Percentiles rank a stretch among this genome's conserved stretches.
Evolutionary conservation across 306 rosid species (phyloP).

Genomic region (Morella rubra): DNA sequence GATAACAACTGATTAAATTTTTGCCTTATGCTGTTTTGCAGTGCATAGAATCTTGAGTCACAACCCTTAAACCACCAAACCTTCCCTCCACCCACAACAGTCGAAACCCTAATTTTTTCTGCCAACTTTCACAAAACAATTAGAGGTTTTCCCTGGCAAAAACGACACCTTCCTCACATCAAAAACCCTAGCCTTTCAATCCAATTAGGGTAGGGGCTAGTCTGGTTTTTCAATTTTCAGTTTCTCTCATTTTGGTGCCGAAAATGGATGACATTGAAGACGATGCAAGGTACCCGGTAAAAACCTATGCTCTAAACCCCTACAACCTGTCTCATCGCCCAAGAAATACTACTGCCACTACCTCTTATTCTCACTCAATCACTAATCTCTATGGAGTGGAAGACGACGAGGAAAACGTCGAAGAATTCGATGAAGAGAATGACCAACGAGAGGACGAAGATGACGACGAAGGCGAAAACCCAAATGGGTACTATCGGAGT

Average conservation of each 20-base stretch:
- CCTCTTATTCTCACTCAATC: slow-evolving; percentile 35
- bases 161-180: background rate
- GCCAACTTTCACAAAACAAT: background rate
- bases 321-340: slow-evolving; percentile 44
- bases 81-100: background rate
- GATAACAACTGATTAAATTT: no score
- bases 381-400: slow-evolving; percentile 34
- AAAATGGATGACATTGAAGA: slow-evolving; percentile 58
- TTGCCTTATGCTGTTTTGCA: no score
- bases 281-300: slow-evolving; percentile 51
- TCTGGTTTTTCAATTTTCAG: background rate
- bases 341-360: slow-evolving; percentile 36
- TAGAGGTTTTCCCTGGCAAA: background rate
- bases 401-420: slow-evolving; percentile 32
- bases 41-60: no score
- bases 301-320: slow-evolving; percentile 37
- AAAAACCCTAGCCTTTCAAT: background rate
- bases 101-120: background rate
- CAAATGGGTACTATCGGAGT: slow-evolving; percentile 27
- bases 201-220: slow-evolving; percentile 19
- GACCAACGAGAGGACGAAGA: slow-evolving; percentile 20
- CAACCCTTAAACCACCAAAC: background rate
- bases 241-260: background rate
- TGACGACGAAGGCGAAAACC: slow-evolving; percentile 11
- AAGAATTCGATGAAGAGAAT: slow-evolving; percentile 12